Conservation (phyloP, 73 alveolate genomes). For the Uronychia binucleata region DNA sequence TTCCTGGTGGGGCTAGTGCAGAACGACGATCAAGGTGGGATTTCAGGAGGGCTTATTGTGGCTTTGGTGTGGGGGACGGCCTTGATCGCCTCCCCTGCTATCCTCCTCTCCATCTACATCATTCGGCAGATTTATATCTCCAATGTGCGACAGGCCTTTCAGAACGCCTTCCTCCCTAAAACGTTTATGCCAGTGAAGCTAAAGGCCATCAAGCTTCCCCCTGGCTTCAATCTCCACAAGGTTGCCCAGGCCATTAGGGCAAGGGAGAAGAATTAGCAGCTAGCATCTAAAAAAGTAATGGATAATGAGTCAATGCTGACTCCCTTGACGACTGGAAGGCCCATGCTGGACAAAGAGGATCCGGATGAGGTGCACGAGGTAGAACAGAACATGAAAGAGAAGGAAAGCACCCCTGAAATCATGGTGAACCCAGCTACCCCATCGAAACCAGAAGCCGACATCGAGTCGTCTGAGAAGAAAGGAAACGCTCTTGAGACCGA, state of each 20-base stretch:
- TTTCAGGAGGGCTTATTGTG: not conserved
- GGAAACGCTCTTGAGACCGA: constrained; percentile 1
- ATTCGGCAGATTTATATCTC: not conserved
- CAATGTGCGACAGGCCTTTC: constrained; percentile 4
- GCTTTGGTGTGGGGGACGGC: not conserved
- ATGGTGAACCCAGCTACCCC: not conserved
- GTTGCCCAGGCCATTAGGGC: not conserved
- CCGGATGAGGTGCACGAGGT: not conserved
- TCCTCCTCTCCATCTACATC: not conserved
- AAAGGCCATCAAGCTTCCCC: not conserved
- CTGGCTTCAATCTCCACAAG: not conserved
- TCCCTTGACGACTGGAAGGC: not conserved
- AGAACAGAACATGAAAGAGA: not conserved
- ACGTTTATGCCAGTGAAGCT: not conserved
- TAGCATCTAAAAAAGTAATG: not conserved
- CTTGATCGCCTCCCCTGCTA: not conserved
- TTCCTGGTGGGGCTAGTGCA: not conserved
- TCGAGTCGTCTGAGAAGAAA: not conserved
- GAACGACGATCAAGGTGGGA: not conserved
- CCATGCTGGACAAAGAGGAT: not conserved
- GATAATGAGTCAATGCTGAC: not conserved
- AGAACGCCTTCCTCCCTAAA: constrained; percentile 17
- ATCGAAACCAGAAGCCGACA: not conserved
- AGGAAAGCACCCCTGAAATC: not conserved
- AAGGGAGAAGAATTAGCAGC: not conserved